Evolutionary conservation across 768 basidiomycete species (phyloP), one percentile per base, ranked within the genome.

Genomic region (Trametes coccinea): DNA sequence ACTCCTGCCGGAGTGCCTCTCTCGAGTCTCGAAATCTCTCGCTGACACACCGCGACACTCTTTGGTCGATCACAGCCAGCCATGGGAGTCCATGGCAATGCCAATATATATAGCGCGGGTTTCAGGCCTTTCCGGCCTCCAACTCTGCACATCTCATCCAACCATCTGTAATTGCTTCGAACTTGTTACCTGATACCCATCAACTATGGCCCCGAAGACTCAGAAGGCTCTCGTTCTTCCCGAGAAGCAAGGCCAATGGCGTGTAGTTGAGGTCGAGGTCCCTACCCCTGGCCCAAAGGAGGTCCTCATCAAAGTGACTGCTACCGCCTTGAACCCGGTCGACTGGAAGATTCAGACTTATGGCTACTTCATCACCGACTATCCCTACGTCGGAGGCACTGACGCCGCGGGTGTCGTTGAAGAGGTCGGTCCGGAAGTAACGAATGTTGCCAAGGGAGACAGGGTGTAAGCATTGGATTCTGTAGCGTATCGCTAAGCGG

Each of bases 321-420:
- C 84, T 4, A 76, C 80, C 0, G 77, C 80, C 2, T 70, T 84
- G 50, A 84, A 85, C 62, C 84, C 84, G 2, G 75, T 77, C 13
- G 84, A 86, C 61, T 82, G 81, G 71, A 82, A 82, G 67, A 74
- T 83, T 30, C 80, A 80, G 58, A 76, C 71, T 51, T 44, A 31
- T 16, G 57, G 58, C 54, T 44, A 37, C 33, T 56, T 70, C 59
- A 56, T 70, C 54, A 50, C 62, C 7, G 13, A 56, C 29, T 73
- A 49, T 62, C 73, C 68, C 4, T 63, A 40, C 37, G 51, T 72
- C 27, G 53, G 70, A 11, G 73, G 73, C 3, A 45, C 49, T 13
- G 67, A 68, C 48, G 61, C 40, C 10, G 67, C 67, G 14, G 67
- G 67, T 10, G 17, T 60, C 34, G 65, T 68, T 22, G 72, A 71